Percentiles rank a stretch among this genome's conserved stretches.
phyloP scores from a whole-genome alignment of 129 eudicot species.

The Smallanthus sonchifolius region DNA sequence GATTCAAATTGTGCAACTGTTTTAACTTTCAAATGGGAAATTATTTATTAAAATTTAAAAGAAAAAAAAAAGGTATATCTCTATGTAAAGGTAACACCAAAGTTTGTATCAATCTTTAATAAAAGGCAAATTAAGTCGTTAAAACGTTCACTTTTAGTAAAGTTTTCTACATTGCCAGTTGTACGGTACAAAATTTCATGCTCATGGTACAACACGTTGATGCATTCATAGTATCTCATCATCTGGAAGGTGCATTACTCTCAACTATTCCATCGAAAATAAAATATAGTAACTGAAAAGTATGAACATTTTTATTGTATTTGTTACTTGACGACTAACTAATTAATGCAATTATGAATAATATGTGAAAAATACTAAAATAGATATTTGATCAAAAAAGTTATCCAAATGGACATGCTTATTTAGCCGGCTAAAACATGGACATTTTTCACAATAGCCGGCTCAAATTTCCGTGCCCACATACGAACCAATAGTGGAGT shows the following conservation, averaged over 20 bases:
- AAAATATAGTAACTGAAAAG: not conserved
- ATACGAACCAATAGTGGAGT: no score
- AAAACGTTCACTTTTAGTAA: constrained; percentile 20
- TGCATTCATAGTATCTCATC: constrained; percentile 3
- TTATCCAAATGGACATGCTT: no score
- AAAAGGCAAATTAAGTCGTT: constrained; percentile 3
- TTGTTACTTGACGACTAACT: no score
- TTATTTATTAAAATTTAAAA: not conserved
- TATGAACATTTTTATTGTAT: no score
- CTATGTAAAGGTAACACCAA: constrained; percentile 26
- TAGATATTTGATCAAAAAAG: no score
- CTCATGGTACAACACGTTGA: constrained; percentile 17
- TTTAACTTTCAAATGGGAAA: not conserved
- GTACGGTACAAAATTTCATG: constrained; percentile 11
- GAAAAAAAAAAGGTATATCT: not conserved
- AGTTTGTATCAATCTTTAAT: constrained; percentile 13
- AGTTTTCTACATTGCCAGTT: constrained; percentile 26
- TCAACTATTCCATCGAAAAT: not conserved
- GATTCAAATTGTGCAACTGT: not conserved
- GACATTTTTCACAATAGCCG: no score
- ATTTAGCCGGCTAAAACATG: no score
- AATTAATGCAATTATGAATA: no score
- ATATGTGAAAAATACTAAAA: no score
- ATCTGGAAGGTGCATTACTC: constrained; percentile 16
- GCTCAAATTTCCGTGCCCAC: no score